A percentile compares a stretch with the other conserved stretches of the same genome.
phyloP scores from a whole-genome alignment of 805 yeast species.

The Candida montana region DNA sequence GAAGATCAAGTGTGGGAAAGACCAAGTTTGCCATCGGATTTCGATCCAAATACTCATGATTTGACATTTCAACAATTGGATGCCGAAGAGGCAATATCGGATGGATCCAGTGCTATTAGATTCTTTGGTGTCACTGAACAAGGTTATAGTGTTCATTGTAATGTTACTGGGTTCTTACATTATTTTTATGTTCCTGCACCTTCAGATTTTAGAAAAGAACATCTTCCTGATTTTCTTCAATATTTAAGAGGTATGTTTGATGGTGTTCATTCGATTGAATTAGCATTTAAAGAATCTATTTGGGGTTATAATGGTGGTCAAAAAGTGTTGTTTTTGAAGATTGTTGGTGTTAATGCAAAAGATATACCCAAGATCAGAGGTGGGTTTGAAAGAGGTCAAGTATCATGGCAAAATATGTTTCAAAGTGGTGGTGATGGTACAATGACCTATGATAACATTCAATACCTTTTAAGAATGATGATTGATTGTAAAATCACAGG shows the following conservation, averaged over 20 bases:
- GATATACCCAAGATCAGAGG: slow-evolving; percentile 65
- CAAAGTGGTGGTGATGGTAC: slow-evolving; percentile 44
- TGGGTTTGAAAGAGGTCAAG: slow-evolving; percentile 79
- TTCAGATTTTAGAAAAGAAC: slow-evolving; percentile 55
- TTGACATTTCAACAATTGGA: slow-evolving; percentile 87
- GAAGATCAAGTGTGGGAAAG: slow-evolving; percentile 45
- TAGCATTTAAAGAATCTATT: slow-evolving; percentile 71
- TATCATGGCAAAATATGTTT: slow-evolving; percentile 60
- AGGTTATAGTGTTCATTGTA: slow-evolving; percentile 87
- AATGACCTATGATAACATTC: slow-evolving; percentile 85
- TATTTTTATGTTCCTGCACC: slow-evolving; percentile 93
- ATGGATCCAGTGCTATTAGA: slow-evolving; percentile 60
- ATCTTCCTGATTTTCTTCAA: slow-evolving; percentile 41
- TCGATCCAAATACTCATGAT: slow-evolving; percentile 45
- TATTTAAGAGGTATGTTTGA: slow-evolving; percentile 43
- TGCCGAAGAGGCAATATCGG: slow-evolving; percentile 74
- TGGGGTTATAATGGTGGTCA: slow-evolving; percentile 89
- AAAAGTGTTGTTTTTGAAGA: slow-evolving; percentile 73
- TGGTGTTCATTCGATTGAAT: slow-evolving; percentile 61
- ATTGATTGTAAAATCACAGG: slow-evolving; percentile 90
- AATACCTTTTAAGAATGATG: slow-evolving; percentile 81
- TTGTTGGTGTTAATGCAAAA: slow-evolving; percentile 61
- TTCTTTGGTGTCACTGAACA: slow-evolving; percentile 89
- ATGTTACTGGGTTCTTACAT: slow-evolving; percentile 82
- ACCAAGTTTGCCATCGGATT: slow-evolving; percentile 47